These are phyloP conservation scores for Brassica incana DNA, from an alignment of 345 rosid genomes.

Conservation along the genomic window DNA sequence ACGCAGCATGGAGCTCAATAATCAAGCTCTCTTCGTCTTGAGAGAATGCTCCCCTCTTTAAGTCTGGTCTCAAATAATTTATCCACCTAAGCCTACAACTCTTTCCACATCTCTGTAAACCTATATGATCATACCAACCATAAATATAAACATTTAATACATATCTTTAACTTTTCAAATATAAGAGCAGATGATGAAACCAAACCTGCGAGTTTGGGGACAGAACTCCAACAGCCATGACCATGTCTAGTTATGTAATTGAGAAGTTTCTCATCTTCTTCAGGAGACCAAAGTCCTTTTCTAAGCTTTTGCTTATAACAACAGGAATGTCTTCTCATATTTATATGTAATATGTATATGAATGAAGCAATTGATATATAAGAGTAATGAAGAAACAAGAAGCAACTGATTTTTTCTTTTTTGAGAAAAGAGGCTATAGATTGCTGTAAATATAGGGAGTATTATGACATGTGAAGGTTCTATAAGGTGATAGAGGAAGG, in stretches of 20 bases:
- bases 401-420: neutral
- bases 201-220: constrained; percentile 79
- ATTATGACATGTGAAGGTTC: constrained; percentile 25
- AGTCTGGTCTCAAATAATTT: constrained; percentile 88
- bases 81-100: constrained; percentile 94
- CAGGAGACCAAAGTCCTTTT: constrained; percentile 91
- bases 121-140: constrained; percentile 31
- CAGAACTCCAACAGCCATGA: constrained; percentile 89
- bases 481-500: constrained; percentile 23
- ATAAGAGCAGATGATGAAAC: neutral
- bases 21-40: constrained; percentile 63
- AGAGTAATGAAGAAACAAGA: constrained; percentile 9
- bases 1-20: constrained; percentile 56
- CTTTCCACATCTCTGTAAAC: constrained; percentile 50
- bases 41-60: constrained; percentile 75
- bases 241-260: constrained; percentile 69
- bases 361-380: neutral
- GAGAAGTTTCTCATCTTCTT: constrained; percentile 82
- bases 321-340: constrained; percentile 77
- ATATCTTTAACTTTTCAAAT: neutral
- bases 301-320: constrained; percentile 73
- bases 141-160: constrained; percentile 2
- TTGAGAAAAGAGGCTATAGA: neutral
- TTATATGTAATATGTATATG: neutral
- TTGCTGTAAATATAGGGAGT: constrained; percentile 13